Percentiles rank a stretch among this genome's conserved stretches.
Conservation (phyloP, 176 grass and related monocot species). For the Phyllostachys edulis region DNA sequence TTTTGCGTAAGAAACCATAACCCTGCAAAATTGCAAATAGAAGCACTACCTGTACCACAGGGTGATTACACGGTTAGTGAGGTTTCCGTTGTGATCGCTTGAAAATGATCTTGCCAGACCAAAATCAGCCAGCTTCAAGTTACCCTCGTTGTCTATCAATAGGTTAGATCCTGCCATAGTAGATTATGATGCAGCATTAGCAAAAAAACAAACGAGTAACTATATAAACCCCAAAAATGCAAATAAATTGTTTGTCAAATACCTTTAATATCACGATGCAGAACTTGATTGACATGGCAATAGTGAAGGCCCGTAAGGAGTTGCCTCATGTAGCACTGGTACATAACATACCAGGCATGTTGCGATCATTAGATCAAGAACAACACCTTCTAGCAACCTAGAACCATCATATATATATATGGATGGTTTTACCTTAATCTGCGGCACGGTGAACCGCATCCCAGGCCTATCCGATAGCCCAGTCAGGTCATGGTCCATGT, state of each 20-base stretch:
- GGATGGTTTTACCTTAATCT: constrained; percentile 85
- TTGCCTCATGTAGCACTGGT: constrained; percentile 85
- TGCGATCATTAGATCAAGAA: constrained; percentile 12
- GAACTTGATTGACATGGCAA: constrained; percentile 94
- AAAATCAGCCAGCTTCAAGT: constrained; percentile 95
- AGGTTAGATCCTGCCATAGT: constrained; percentile 73
- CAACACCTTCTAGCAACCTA: constrained; percentile 25
- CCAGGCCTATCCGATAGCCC: constrained; percentile 77
- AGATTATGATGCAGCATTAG: constrained; percentile 15
- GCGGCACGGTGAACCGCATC: constrained; percentile 69
- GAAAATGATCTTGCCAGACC: constrained; percentile 90
- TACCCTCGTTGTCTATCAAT: constrained; percentile 95
- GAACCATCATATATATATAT: constrained; percentile 28
- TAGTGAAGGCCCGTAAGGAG: constrained; percentile 91
- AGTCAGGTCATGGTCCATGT: constrained; percentile 90
- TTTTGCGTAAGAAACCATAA: constrained; percentile 26
- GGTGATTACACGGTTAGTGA: constrained; percentile 95
- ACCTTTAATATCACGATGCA: constrained; percentile 98
- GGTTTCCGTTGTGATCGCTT: constrained; percentile 80
- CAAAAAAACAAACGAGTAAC: background rate
- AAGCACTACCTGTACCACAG: constrained; percentile 83
- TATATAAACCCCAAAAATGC: background rate
- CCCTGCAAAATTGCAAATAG: background rate
- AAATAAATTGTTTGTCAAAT: background rate
- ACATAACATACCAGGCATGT: constrained; percentile 33